Evolutionary conservation across 352 stramenopile species (phyloP).

Genomic region (Pelagophyceae sp.): DNA sequence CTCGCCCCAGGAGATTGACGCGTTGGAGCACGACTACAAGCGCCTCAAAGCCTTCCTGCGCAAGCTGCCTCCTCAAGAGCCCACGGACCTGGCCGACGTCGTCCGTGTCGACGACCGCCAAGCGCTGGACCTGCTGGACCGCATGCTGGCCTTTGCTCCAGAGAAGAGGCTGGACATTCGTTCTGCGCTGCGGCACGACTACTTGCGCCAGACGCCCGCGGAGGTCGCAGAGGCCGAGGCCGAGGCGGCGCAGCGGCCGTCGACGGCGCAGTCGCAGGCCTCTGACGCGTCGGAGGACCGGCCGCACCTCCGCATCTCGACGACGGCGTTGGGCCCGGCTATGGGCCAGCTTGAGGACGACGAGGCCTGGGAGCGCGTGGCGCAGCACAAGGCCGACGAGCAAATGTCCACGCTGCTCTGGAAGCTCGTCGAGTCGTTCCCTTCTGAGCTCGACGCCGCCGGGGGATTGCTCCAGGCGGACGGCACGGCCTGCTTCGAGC

Average conservation of each 20-base stretch:
- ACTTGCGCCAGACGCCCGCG: slow-evolving; percentile 38
- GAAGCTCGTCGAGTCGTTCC: slow-evolving; percentile 13
- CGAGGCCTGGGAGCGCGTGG: slow-evolving; percentile 16
- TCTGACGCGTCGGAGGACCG: background rate
- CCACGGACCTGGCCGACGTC: slow-evolving; percentile 12
- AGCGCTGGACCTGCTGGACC: slow-evolving; percentile 30
- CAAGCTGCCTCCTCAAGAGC: slow-evolving; percentile 18
- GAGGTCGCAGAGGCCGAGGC: background rate
- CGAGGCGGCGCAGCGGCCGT: background rate
- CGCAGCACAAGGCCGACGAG: slow-evolving; percentile 12
- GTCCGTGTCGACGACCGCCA: slow-evolving; percentile 22
- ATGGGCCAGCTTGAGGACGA: slow-evolving; percentile 11
- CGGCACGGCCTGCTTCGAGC: too few relatives aligned
- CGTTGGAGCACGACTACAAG: slow-evolving; percentile 29
- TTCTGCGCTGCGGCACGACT: slow-evolving; percentile 68
- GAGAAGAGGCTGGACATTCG: slow-evolving; percentile 71
- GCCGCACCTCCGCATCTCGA: background rate
- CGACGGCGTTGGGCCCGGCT: background rate
- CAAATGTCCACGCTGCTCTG: slow-evolving; percentile 6
- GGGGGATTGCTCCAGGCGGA: background rate
- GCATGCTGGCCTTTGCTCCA: slow-evolving; percentile 53
- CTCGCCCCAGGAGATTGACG: slow-evolving; percentile 58
- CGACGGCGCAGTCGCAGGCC: background rate
- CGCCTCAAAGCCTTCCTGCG: slow-evolving; percentile 25
- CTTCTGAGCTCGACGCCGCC: background rate